Evolutionary conservation across 2,329 filamentous ascomycete species (phyloP).

Genomic region (Ophioceras dolichostomum): DNA sequence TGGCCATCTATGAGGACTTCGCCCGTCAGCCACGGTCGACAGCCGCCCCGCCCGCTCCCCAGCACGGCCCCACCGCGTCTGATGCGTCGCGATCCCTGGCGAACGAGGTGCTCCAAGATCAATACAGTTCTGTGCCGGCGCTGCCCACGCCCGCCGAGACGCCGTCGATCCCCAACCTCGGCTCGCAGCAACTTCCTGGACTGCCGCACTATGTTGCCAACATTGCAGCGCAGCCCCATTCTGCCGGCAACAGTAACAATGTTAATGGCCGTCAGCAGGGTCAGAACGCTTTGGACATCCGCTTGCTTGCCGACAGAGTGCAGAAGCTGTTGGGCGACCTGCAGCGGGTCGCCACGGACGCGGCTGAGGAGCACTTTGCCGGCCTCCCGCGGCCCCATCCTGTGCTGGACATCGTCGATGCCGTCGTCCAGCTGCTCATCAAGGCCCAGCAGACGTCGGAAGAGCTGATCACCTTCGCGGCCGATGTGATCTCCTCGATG

Average conservation of each 20-base stretch:
- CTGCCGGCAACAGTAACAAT: slow-evolving; percentile 21
- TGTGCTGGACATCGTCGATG: slow-evolving; percentile 51
- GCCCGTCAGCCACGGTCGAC: slow-evolving; percentile 65
- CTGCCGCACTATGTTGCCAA: slow-evolving; percentile 25
- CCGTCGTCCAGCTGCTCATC: slow-evolving; percentile 48
- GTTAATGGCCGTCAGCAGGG: slow-evolving; percentile 42
- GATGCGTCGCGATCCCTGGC: slow-evolving; percentile 49
- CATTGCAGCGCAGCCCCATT: slow-evolving; percentile 39
- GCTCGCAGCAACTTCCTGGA: slow-evolving; percentile 25
- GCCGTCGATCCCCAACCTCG: slow-evolving; percentile 39
- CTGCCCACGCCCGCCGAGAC: slow-evolving; percentile 49
- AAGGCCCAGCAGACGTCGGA: slow-evolving; percentile 50
- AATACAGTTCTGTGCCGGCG: slow-evolving; percentile 43
- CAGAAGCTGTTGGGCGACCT: slow-evolving; percentile 47
- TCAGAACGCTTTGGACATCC: slow-evolving; percentile 36
- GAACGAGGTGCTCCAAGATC: slow-evolving; percentile 52
- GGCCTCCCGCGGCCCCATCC: slow-evolving; percentile 46
- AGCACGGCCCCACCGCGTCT: slow-evolving; percentile 44
- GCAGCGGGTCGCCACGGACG: slow-evolving; percentile 37
- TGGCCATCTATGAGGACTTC: slow-evolving; percentile 96
- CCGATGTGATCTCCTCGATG: slow-evolving; percentile 44
- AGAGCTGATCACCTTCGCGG: slow-evolving; percentile 44
- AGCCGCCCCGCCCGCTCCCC: slow-evolving; percentile 38
- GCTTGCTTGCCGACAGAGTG: slow-evolving; percentile 40
- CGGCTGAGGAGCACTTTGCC: slow-evolving; percentile 45